These are phyloP conservation scores for Sugiyamaella qingdaonensis DNA, from an alignment of 805 yeast species.

Conservation along the genomic window DNA sequence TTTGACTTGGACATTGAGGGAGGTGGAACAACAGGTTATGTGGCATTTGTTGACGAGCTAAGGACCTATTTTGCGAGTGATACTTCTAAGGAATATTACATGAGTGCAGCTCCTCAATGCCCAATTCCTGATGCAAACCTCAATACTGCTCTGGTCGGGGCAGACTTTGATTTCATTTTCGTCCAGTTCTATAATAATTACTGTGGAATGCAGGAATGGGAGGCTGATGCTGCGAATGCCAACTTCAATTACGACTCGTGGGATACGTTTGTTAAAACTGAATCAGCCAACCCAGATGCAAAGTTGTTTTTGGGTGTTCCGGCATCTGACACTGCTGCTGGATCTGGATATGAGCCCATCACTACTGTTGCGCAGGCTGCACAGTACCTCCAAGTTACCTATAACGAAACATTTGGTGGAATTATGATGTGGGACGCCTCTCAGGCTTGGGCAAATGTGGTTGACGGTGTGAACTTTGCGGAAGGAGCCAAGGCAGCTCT, in stretches of 20 bases:
- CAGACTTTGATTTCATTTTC: slow-evolving; percentile 54
- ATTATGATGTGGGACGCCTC: slow-evolving; percentile 86
- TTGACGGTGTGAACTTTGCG: slow-evolving; percentile 42
- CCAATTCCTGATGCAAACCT: slow-evolving; percentile 53
- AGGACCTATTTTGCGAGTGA: slow-evolving; percentile 25
- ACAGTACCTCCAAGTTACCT: slow-evolving; percentile 21
- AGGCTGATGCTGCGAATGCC: slow-evolving; percentile 17
- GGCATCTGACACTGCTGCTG: slow-evolving; percentile 48
- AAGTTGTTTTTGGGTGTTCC: slow-evolving; percentile 62
- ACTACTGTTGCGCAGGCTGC: slow-evolving; percentile 26
- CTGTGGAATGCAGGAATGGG: slow-evolving; percentile 35
- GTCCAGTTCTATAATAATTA: slow-evolving; percentile 65
- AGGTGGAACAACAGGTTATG: slow-evolving; percentile 45
- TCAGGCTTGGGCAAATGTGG: slow-evolving; percentile 45
- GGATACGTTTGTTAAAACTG: slow-evolving; percentile 45
- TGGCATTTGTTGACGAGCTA: slow-evolving; percentile 40
- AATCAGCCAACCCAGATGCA: slow-evolving; percentile 49
- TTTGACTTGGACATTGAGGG: slow-evolving; percentile 61
- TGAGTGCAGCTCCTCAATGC: slow-evolving; percentile 69
- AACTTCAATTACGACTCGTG: slow-evolving; percentile 46
- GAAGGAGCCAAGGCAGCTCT: slow-evolving; percentile 11
- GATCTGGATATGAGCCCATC: slow-evolving; percentile 47
- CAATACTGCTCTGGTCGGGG: slow-evolving; percentile 39
- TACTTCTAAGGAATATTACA: slow-evolving; percentile 41
- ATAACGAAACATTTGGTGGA: slow-evolving; percentile 47